Conservation (phyloP, 2,329 filamentous ascomycete genomes). For the Lasiodiplodia sp. region DNA sequence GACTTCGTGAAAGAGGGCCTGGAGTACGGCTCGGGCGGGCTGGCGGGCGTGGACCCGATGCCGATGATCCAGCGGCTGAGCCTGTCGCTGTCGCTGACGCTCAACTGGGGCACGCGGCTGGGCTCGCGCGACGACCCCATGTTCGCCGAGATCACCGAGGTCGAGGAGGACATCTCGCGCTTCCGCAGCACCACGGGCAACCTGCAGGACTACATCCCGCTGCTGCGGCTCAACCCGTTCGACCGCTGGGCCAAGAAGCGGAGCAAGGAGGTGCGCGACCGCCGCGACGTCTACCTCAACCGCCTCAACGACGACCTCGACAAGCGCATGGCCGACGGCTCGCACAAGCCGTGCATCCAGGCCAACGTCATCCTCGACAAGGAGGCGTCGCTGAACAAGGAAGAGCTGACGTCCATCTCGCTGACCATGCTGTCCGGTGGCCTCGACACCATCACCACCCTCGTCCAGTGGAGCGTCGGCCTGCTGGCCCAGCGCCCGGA, state of each 20-base stretch:
- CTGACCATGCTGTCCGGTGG: slow-evolving; percentile 74
- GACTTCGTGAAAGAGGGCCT: slow-evolving; percentile 69
- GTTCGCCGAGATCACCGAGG: slow-evolving; percentile 69
- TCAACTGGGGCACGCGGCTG: slow-evolving; percentile 72
- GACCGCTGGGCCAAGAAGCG: slow-evolving; percentile 17
- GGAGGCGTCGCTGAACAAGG: slow-evolving; percentile 67
- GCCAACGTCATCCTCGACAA: slow-evolving; percentile 71
- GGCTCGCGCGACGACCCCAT: slow-evolving; percentile 65
- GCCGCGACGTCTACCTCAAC: slow-evolving; percentile 67
- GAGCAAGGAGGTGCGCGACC: slow-evolving; percentile 65
- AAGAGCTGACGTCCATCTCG: slow-evolving; percentile 70
- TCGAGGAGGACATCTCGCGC: slow-evolving; percentile 67
- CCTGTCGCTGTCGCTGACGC: slow-evolving; percentile 67
- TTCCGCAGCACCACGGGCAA: slow-evolving; percentile 68
- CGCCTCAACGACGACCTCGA: slow-evolving; percentile 66
- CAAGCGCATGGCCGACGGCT: slow-evolving; percentile 66
- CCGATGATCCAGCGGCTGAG: slow-evolving; percentile 72
- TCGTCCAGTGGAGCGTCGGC: slow-evolving; percentile 70
- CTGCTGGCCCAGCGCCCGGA: slow-evolving; percentile 66
- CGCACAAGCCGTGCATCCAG: slow-evolving; percentile 70
- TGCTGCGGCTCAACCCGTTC: slow-evolving; percentile 68
- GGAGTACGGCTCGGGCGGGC: slow-evolving; percentile 64
- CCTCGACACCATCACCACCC: slow-evolving; percentile 70
- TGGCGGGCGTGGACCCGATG: slow-evolving; percentile 67
- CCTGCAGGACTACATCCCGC: slow-evolving; percentile 67